A percentile compares a stretch with the other conserved stretches of the same genome.
Evolutionary conservation across 2,329 filamentous ascomycete genomes (phyloP).

Genomic region (Plenodomus tracheiphilus): DNA sequence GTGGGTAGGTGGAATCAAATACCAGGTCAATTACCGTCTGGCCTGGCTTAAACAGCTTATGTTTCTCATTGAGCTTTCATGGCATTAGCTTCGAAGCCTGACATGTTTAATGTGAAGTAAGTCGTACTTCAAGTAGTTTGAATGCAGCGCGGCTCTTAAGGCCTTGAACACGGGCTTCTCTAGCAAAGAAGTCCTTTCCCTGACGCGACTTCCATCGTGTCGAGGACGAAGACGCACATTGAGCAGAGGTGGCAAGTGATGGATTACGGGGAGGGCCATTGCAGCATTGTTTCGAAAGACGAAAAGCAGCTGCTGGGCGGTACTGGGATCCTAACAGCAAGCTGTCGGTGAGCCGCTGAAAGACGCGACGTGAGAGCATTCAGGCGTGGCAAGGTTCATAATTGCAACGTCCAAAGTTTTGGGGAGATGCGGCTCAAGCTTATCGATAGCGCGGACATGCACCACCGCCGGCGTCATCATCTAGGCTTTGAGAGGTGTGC

Average conservation of each 20-base stretch:
- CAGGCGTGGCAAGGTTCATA: constrained; percentile 11
- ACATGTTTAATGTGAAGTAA: constrained; percentile 1
- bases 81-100: constrained; percentile 12
- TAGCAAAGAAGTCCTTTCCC: constrained; percentile 69
- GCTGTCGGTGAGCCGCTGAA: constrained; percentile 42
- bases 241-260: constrained; percentile 6
- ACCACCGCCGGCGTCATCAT: not conserved
- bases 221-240: constrained; percentile 58
- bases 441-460: constrained; percentile 9
- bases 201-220: constrained; percentile 85
- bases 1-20: constrained; percentile 14
- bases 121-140: constrained; percentile 80
- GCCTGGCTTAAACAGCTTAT: constrained; percentile 75
- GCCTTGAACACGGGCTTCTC: constrained; percentile 74
- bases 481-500: no score
- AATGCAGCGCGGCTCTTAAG: constrained; percentile 91
- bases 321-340: constrained; percentile 25
- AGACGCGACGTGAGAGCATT: constrained; percentile 45
- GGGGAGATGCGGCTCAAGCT: constrained; percentile 2
- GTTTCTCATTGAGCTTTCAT: constrained; percentile 75
- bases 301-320: constrained; percentile 5
- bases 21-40: constrained; percentile 91
- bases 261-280: constrained; percentile 8
- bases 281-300: constrained; percentile 19
- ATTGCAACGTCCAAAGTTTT: constrained; percentile 1